Evolutionary conservation across 805 yeast genomes (phyloP).

Genomic region (Clavispora santaluciae): DNA sequence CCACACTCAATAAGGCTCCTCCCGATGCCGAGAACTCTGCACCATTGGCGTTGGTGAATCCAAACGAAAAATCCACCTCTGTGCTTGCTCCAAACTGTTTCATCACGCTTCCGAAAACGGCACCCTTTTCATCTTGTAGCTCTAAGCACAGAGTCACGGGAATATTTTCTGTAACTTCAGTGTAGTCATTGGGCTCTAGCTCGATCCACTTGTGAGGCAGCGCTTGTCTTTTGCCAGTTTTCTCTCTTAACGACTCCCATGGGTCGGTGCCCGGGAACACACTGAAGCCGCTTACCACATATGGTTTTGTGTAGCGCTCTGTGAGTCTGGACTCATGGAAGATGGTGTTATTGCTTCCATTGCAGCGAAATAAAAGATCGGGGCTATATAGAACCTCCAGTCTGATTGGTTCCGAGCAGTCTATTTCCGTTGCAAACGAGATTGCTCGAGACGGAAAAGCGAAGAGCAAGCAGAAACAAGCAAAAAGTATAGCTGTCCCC

Average conservation of each 20-base stretch:
- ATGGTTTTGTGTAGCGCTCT: conserved; percentile 8
- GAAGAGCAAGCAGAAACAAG: background rate
- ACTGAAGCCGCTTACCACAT: conserved; percentile 9
- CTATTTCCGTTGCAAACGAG: background rate
- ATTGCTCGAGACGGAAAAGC: background rate
- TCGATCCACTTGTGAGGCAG: background rate
- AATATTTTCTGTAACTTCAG: background rate
- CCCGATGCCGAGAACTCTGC: background rate
- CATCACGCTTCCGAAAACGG: conserved; percentile 12
- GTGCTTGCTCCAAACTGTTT: background rate
- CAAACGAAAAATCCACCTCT: background rate
- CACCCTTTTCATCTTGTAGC: conserved; percentile 16
- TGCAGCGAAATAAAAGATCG: background rate
- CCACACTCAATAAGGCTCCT: conserved; percentile 5
- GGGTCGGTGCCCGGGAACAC: background rate
- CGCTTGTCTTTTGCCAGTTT: background rate
- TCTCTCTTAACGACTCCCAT: background rate
- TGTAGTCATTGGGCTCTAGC: background rate
- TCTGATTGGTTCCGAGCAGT: background rate
- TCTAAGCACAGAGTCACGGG: conserved; percentile 20
- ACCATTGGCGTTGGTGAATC: background rate
- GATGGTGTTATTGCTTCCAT: conserved; percentile 1
- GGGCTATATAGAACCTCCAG: background rate
- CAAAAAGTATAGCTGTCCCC: background rate
- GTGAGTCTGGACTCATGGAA: conserved; percentile 12